Evolutionary conservation across 306 rosid species (phyloP), one percentile per base, ranked within the genome.

Genomic region (Cicer judaicum): DNA sequence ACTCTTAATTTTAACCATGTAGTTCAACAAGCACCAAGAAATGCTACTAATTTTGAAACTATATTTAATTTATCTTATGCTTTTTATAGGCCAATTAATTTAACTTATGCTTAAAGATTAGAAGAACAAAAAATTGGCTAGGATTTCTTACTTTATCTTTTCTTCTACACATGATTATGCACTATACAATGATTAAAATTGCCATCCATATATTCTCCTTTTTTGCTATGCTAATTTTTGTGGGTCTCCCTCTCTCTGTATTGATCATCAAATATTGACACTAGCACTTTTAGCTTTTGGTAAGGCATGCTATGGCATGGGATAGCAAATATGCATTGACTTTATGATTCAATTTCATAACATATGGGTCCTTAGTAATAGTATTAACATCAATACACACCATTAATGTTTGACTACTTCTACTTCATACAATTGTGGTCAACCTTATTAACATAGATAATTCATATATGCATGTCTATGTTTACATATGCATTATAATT

Each of bases 281-380:
- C 59, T 53, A 46, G 47, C 70, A 77, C 77, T 76, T 79, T 73
- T 63, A 64, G 77, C 59, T 83, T 85, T 81, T 85, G 53, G 71
- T 53, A 5, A 68, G 48, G 73, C 57, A 75, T 14, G 72, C 5
- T 6, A 59, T 48, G 66, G 70, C 52, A 66, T 40, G 78, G 76
- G 78, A 79, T 19, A 73, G 76, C 70, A 80, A 75, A 67, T 36
- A 10, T 29, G 70, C 87, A 84, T 85, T 86, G 93, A 90, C 91
- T 89, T 75, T 78, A 78, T 73, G 74, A 61, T 78, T 38, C 82
- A 75, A 73, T 70, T 77, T 44, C 60, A 66, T 1, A 16, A 78
- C 9, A 79, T 29, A 29, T 72, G 84, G 89, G 85, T 73, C 77
- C 83, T 52, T 70, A 10, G 7, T 73, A 63, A 79, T 80, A 12